phyloP scores from a whole-genome alignment of 345 rosid genomes.

The Bruguiera sexangula region DNA sequence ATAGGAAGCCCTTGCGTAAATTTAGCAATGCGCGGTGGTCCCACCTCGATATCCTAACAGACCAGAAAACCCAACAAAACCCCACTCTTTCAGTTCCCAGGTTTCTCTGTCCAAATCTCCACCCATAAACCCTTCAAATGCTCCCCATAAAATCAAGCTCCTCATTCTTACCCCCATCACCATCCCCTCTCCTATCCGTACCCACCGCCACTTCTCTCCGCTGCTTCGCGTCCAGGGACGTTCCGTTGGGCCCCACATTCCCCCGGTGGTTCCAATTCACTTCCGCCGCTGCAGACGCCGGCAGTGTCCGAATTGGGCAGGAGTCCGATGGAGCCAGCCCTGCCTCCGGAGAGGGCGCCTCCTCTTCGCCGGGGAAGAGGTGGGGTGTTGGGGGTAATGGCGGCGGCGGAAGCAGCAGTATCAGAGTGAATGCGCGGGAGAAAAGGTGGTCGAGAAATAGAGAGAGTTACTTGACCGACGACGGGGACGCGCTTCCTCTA shows the following conservation, averaged over 20 bases:
- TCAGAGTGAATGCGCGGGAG: constrained; percentile 58
- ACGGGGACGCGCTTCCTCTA: constrained; percentile 78
- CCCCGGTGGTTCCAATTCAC: constrained; percentile 38
- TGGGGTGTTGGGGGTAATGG: constrained; percentile 24
- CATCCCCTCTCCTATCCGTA: constrained; percentile 27
- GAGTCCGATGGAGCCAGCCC: constrained; percentile 36
- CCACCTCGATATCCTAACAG: neutral
- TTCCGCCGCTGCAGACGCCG: constrained; percentile 42
- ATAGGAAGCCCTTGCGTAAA: too few relatives aligned
- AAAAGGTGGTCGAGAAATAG: constrained; percentile 73
- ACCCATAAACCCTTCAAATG: constrained; percentile 39
- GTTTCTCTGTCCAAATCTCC: neutral
- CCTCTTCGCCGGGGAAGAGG: constrained; percentile 1
- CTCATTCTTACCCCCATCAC: constrained; percentile 34
- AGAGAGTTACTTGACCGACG: constrained; percentile 72
- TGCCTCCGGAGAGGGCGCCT: constrained; percentile 14
- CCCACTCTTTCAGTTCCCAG: neutral
- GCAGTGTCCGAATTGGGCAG: constrained; percentile 48
- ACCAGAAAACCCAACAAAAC: neutral
- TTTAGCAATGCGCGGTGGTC: neutral
- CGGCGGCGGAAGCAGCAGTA: constrained; percentile 24
- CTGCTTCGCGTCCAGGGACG: constrained; percentile 64
- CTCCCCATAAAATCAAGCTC: constrained; percentile 51
- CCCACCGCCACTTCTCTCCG: constrained; percentile 41
- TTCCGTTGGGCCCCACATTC: constrained; percentile 42